phyloP scores from a whole-genome alignment of 768 basidiomycete genomes.

The Lepiota brunneoincarnata region DNA sequence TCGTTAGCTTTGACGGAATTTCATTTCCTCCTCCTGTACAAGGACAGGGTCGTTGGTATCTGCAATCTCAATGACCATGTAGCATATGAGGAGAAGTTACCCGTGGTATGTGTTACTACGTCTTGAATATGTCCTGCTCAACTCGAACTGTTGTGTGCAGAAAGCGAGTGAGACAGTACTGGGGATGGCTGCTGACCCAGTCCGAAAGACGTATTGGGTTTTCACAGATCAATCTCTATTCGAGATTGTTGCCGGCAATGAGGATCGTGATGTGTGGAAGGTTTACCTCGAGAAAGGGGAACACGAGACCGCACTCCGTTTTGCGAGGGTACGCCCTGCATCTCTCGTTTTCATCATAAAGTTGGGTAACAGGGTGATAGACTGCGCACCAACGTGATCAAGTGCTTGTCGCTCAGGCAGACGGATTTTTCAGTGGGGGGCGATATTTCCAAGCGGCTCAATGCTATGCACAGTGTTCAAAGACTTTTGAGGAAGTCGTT shows the following conservation, averaged over 20 bases:
- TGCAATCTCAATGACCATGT: conserved; percentile 78
- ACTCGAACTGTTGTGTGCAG: conserved; percentile 34
- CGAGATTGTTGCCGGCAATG: conserved; percentile 82
- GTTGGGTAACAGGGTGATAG: conserved; percentile 34
- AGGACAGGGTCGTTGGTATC: conserved; percentile 72
- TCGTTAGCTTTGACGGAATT: conserved; percentile 88
- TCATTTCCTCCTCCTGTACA: conserved; percentile 86
- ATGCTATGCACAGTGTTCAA: conserved; percentile 85
- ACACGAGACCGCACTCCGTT: conserved; percentile 75
- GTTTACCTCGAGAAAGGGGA: conserved; percentile 78
- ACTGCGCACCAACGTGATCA: conserved; percentile 85
- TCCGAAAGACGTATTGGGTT: conserved; percentile 91
- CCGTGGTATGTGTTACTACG: conserved; percentile 53
- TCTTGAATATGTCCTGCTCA: too few relatives aligned
- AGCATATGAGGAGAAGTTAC: conserved; percentile 80
- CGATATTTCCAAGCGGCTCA: conserved; percentile 91
- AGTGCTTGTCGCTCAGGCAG: conserved; percentile 81
- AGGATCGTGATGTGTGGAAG: conserved; percentile 94
- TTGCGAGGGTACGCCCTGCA: conserved; percentile 64
- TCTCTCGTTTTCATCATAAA: background rate
- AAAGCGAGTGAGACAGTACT: conserved; percentile 71
- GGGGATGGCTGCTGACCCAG: conserved; percentile 80
- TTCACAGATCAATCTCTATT: conserved; percentile 88
- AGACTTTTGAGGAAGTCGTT: conserved; percentile 87
- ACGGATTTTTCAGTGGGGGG: conserved; percentile 72